Percentiles rank a stretch among this genome's conserved stretches.
Evolutionary conservation across 2,329 filamentous ascomycete genomes (phyloP).

Genomic region (Neonectria hederae): DNA sequence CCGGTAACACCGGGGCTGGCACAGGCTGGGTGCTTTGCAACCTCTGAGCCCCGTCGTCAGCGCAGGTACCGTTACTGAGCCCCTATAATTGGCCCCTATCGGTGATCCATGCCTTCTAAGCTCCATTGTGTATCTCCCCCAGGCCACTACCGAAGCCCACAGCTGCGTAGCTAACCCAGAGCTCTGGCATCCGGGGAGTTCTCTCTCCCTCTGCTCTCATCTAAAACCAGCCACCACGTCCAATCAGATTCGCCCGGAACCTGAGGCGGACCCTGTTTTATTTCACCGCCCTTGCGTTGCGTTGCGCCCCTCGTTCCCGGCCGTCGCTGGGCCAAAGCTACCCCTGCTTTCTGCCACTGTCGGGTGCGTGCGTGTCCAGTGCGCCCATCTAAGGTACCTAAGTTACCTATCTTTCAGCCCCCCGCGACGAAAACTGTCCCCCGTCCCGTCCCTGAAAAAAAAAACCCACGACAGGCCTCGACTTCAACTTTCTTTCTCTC

Average conservation of each 20-base stretch:
- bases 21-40: not conserved
- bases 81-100: conserved; percentile 18
- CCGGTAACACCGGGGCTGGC: too few species aligned
- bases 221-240: not conserved
- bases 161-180: too few species aligned
- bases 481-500: conserved; percentile 25
- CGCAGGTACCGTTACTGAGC: conserved; percentile 4
- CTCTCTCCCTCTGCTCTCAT: not conserved
- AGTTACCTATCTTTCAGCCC: not conserved
- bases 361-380: not conserved
- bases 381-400: too few species aligned
- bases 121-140: conserved; percentile 25
- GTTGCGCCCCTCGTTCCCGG: not conserved
- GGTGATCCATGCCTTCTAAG: not conserved
- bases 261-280: not conserved
- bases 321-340: conserved; percentile 10
- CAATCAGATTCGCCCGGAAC: not conserved
- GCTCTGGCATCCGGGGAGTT: not conserved
- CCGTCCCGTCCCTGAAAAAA: conserved; percentile 31
- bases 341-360: conserved; percentile 14
- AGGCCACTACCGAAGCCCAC: conserved; percentile 25
- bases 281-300: conserved; percentile 1
- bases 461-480: conserved; percentile 28
- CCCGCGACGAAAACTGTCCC: conserved; percentile 22
- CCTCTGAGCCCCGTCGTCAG: not conserved